Evolutionary conservation across 2,329 filamentous ascomycete species (phyloP), one percentile per base, ranked within the genome.

Genomic region (Trichoderma atroviride): DNA sequence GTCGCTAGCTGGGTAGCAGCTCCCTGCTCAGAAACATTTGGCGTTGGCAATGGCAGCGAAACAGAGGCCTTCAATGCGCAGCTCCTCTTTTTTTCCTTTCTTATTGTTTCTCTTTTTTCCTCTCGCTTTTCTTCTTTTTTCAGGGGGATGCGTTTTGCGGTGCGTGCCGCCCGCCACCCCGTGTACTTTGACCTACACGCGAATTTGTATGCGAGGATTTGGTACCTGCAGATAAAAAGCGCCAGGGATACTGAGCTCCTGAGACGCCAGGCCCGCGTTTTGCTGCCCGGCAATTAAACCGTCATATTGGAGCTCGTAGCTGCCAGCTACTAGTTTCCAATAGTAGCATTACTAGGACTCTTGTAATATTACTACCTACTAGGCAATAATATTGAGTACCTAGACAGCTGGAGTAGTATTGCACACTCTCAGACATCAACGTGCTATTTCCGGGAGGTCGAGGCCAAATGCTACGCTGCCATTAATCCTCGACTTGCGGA

Each of bases 11-110:
- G 13, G 27, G 52, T 55, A 55, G 52, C 52, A 37, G 27, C 31
- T 43, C 57, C 57, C 37, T 59, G 35, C 53, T 57, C 55, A 58
- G 64, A 67, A 67, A 67, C 64, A 59, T 67, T 37, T 58, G 55
- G 53, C 40, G 40, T 50, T 58, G 64, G 64, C 53, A 40, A 67
- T 31, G 63, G 55, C 55, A 50, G 37, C 62, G 62, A 66, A 66
- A 66, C 62, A 66, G 33, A n/a, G 4, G 29, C 24, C 31, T 27
- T 53, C 27, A 50, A 62, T 62, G 59, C 59, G 19, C 29, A 22
- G 24, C 56, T 29, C 27, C 58, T 43, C 59, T 19, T 14, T 52
- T n/a, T 40, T 10, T 4, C 11, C 43, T 22, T 7, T 35, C 33
- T 35, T 14, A 35, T 14, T 40, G 40, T 43, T 43, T 43, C 40